Evolutionary conservation across 2,329 filamentous ascomycete species (phyloP).

Genomic region (Knufia petricola): DNA sequence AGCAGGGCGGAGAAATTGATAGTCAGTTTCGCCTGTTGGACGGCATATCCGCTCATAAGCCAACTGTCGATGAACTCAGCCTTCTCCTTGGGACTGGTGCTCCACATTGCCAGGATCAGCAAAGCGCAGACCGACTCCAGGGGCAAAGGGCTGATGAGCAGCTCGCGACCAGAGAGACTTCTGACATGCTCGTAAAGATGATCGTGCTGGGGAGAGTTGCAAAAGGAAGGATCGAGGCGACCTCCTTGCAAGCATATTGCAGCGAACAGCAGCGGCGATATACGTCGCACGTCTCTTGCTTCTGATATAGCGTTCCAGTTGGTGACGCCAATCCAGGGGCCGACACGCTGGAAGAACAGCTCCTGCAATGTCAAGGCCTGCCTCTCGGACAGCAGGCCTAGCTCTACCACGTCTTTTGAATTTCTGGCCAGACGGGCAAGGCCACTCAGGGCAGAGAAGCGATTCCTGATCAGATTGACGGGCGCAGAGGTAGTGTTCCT

Average conservation of each 20-base stretch:
- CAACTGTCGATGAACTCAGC: slow-evolving; percentile 10
- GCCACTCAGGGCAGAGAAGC: slow-evolving; percentile 6
- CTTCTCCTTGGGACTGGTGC: slow-evolving; percentile 9
- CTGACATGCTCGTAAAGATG: slow-evolving; percentile 9
- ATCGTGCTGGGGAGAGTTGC: slow-evolving; percentile 6
- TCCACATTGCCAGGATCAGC: slow-evolving; percentile 8
- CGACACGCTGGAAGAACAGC: slow-evolving; percentile 8
- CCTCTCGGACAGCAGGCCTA: slow-evolving; percentile 5
- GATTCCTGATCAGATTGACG: slow-evolving; percentile 10
- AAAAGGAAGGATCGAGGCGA: slow-evolving; percentile 8
- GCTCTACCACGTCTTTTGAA: slow-evolving; percentile 7
- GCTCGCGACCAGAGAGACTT: slow-evolving; percentile 2
- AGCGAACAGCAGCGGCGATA: slow-evolving; percentile 8
- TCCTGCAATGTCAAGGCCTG: slow-evolving; percentile 8
- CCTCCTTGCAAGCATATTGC: slow-evolving; percentile 8
- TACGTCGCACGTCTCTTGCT: slow-evolving; percentile 7
- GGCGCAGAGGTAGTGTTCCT: slow-evolving; percentile 8
- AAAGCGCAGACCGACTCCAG: slow-evolving; percentile 8
- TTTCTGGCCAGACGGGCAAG: slow-evolving; percentile 6
- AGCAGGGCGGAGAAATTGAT: slow-evolving; percentile 8
- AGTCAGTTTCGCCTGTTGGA: slow-evolving; percentile 7
- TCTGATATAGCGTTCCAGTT: slow-evolving; percentile 9
- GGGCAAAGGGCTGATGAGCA: slow-evolving; percentile 7
- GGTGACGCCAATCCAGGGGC: slow-evolving; percentile 7
- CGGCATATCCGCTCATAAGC: slow-evolving; percentile 10